Evolutionary conservation across 345 rosid species (phyloP), one percentile per base, ranked within the genome.

Genomic region (Sonneratia alba): DNA sequence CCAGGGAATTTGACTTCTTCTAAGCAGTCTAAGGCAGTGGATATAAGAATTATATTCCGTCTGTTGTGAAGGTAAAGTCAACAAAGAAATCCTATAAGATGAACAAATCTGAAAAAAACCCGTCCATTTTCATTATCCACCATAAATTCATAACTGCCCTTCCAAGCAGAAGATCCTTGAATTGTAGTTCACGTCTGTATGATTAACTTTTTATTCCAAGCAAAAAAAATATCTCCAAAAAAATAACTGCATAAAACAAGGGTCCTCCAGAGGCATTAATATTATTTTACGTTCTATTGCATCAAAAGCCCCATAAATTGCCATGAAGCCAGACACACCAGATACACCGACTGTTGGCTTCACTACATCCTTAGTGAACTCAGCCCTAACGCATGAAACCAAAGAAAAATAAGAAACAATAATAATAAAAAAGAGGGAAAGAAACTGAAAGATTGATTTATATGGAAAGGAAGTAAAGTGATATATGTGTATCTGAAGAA

Each of bases 301-400:
- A 84, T 89, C 91, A 83, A 88, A 81, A 73, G 92, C 98, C 47
- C 98, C 97, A 70, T 93, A 93, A 62, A 89, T 86, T 48, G 92
- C 98, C 98, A 93, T 88, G 8, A 96, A 86, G 71, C 94, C 94
- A 4, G 91, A 97, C 66, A 93, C 93, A 72, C 98, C 96, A 70
- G 93, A 74, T 62, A 81, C 92, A 67, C 97, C 97, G 71, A 93
- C 83, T 18, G 87, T 83, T 34, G 98, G 98, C 68, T 85, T 85
- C 69, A 87, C 96, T 69, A 93, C 34, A 55, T 91, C 89, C 88
- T 91, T 88, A 70, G 98, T 93, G 81, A 88, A 93, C 76, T 85
- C 93, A 66, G 98, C 96, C 96, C 98, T 93, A 68, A 62, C 56
- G 79, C 45, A 68, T 74, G 73, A 72, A 42, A 74, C 68, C 36